Base-by-base conservation (phyloP, 345 rosid species). In the Camelina neglecta region DNA sequence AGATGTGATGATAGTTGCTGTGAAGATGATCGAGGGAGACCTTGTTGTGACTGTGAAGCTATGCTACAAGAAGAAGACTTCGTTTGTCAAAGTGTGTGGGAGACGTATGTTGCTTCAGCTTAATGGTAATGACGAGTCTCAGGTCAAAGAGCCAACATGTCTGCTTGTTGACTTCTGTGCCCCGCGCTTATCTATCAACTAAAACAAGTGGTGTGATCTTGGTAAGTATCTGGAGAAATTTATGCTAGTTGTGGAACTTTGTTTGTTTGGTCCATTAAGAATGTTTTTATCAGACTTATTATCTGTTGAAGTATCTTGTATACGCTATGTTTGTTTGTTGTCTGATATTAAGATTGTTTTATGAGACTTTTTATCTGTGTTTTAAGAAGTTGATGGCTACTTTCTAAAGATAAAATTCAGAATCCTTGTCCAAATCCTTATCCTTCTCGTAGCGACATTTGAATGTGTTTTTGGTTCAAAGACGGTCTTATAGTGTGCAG, bases 91-190 rank as follows among this genome's bases (percentile, higher is more conserved):
- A 8, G 55, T 50, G 24, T 20, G 6, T 18, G 3, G 10, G 26
- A 20, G 26, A 13, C 20, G 2, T 1, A 35, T 21, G 77, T 6
- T 64, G 11, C 20, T 49, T 6, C 21, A 11, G 36, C 4, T n/a
- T 26, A n/a, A 8, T 4, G 2, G 23, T 24, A 68, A 44, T 7
- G 31, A 23, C 13, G 31, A 29, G 5, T 44, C 58, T 31, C 20
- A 15, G 72, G 49, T 26, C 41, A 74, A 5, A 21, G 65, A n/a
- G 72, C 72, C 65, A 4, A 65, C 77, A 26, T 26, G 20, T 45
- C 58, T 65, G 6, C 77, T 74, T 23, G 71, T 65, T 7, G 65
- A 65, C 29, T 74, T 74, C 57, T 21, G 44, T 36, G 13, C 7
- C 58, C 72, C 39, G 1, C 65, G 71, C 58, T 3, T 65, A 0